phyloP scores from a whole-genome alignment of 192 early-diverging fungal genomes.

The Coemansia sp. region DNA sequence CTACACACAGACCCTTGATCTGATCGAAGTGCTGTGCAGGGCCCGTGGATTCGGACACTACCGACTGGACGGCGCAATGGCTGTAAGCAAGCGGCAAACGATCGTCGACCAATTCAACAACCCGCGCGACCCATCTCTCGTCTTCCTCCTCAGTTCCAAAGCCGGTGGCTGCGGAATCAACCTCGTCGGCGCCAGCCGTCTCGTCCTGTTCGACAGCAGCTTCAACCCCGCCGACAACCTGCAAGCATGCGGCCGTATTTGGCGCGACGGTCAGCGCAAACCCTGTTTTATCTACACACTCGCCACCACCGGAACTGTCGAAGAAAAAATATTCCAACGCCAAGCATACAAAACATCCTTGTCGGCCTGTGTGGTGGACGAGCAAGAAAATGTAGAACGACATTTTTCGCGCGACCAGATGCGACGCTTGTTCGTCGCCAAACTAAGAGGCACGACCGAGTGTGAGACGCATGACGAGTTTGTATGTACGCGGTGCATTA shows the following conservation, averaged over 20 bases:
- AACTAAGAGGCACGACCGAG: slow-evolving; percentile 55
- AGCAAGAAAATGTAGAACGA: slow-evolving; percentile 86
- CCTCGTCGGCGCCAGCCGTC: slow-evolving; percentile 95
- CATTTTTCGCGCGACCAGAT: slow-evolving; percentile 92
- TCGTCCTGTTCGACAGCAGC: slow-evolving; percentile 90
- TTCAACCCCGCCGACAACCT: slow-evolving; percentile 96
- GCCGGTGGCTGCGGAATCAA: slow-evolving; percentile 99
- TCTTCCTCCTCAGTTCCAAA: slow-evolving; percentile 95
- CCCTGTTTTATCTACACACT: slow-evolving; percentile 97
- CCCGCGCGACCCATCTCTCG: slow-evolving; percentile 79
- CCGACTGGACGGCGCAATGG: slow-evolving; percentile 92
- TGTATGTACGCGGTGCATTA: slow-evolving; percentile 88
- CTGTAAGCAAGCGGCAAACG: slow-evolving; percentile 87
- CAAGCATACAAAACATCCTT: slow-evolving; percentile 84
- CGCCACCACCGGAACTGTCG: slow-evolving; percentile 95
- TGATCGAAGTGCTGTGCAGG: slow-evolving; percentile 88
- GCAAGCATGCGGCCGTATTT: slow-evolving; percentile 87
- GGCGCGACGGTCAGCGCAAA: slow-evolving; percentile 84
- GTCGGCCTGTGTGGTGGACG: slow-evolving; percentile 93
- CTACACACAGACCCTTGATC: slow-evolving; percentile 96
- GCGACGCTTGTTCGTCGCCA: slow-evolving; percentile 85
- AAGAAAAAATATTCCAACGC: slow-evolving; percentile 99
- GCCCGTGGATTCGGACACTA: slow-evolving; percentile 71
- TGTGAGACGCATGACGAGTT: slow-evolving; percentile 98
- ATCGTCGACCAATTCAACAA: slow-evolving; percentile 97